Base-by-base conservation (phyloP, 2,329 filamentous ascomycete genomes). In the Dactylonectria macrodidyma region DNA sequence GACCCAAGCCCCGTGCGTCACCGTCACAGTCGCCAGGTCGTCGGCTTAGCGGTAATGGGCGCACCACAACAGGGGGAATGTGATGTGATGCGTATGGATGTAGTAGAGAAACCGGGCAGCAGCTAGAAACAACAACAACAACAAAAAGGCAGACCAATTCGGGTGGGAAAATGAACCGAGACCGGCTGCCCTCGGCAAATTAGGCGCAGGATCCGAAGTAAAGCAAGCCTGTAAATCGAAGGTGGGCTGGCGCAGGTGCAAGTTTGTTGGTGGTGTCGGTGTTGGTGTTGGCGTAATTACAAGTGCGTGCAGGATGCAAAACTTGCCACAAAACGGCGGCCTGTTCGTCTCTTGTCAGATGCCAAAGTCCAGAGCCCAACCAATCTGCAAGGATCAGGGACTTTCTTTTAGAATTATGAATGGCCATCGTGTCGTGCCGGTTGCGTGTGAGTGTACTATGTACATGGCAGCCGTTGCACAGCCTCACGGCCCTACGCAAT, bases 401-500 rank as follows among this genome's bases (percentile, higher is more conserved):
- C 36, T 56, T 36, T 33, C 19, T 30, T 30, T 30, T 30, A 4
- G 26, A 30, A 30, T 30, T 30, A 30, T 30, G 26, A 30, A 30
- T 30, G 26, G 26, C 7, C 26, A 30, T 30, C 26, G 26, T 30
- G 26, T 7, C 26, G 58, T 60, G 44, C 52, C 38, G 46, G 52
- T 57, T 34, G 50, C 12, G n/a, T 34, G 30, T 12, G 50, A 47
- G n/a, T 8, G 38, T 58, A 46, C 30, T 26, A 33, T 47, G 33
- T 48, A 36, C 44, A 59, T 51, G n/a, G 12, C 41, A 30, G 22
- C 65, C 57, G 62, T 70, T 76, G 71, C 75, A 76, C 74, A 76
- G 74, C 74, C 74, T 74, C 74, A 74, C 59, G 58, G 51, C 73
- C 65, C 74, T 75, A 76, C 74, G 74, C 74, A 76, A 76, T 73